Percentiles rank a stretch among this genome's conserved stretches.
phyloP scores from a whole-genome alignment of 1,139 yeast genomes.

The Yamadazyma conglobata region DNA sequence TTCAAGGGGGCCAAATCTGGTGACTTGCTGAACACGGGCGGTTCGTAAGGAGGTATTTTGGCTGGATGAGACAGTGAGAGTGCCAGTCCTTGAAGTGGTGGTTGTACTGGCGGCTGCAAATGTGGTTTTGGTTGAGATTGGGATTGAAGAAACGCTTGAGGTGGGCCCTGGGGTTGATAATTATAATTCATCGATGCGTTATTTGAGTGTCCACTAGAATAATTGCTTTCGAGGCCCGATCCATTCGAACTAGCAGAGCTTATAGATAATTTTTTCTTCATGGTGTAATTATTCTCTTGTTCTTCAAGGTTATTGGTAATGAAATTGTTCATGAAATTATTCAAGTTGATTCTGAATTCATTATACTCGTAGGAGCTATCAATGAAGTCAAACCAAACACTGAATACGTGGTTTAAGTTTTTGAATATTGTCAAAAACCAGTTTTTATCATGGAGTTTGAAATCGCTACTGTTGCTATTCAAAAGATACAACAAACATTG shows the following conservation, averaged over 20 bases:
- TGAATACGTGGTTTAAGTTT: conserved; percentile 18
- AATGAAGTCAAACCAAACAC: conserved; percentile 21
- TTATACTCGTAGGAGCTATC: conserved; percentile 2
- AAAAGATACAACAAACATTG: conserved; percentile 27
- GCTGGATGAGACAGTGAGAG: no score
- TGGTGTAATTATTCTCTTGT: conserved; percentile 5
- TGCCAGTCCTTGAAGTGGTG: no score
- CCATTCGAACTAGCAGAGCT: conserved; percentile 3
- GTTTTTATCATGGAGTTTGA: conserved; percentile 8
- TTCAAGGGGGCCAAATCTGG: conserved; percentile 1
- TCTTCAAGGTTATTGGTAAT: conserved; percentile 7
- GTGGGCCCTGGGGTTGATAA: not conserved
- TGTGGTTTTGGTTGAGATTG: no score
- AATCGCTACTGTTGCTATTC: conserved; percentile 15
- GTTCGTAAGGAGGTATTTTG: no score
- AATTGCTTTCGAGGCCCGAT: no score
- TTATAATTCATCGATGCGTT: no score
- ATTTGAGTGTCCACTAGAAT: no score
- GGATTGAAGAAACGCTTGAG: not conserved
- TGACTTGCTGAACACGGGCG: conserved; percentile 1
- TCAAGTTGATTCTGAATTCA: conserved; percentile 10
- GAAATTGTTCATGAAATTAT: conserved; percentile 8
- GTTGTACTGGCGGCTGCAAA: no score
- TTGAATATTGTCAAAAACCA: conserved; percentile 15
- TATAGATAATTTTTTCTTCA: conserved; percentile 1